Conservation (phyloP, 495 filamentous ascomycete species). For the Echria macrotheca region DNA sequence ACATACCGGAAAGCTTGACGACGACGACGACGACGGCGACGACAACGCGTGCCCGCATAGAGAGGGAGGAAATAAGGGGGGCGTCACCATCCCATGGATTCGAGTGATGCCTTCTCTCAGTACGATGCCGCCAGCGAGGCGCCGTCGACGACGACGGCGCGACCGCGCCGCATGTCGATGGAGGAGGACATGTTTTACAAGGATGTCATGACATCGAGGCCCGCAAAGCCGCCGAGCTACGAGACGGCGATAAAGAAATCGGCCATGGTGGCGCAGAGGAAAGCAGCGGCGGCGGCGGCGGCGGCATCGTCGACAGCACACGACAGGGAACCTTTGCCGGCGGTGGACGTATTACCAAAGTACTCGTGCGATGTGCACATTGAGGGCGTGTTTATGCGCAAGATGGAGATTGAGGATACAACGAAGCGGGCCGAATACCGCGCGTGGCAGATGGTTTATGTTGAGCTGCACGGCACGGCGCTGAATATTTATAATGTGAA, state of each 20-base stretch:
- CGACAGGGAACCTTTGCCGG: not conserved
- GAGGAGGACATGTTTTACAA: slow-evolving; percentile 36
- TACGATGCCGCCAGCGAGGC: slow-evolving; percentile 20
- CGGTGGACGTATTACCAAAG: slow-evolving; percentile 39
- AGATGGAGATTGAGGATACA: slow-evolving; percentile 54
- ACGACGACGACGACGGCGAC: too few relatives aligned
- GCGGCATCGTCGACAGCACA: too few relatives aligned
- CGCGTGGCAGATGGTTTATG: slow-evolving; percentile 52
- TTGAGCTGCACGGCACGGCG: slow-evolving; percentile 54
- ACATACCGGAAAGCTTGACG: too few relatives aligned
- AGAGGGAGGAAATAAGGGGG: too few relatives aligned
- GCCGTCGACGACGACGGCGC: slow-evolving; percentile 16
- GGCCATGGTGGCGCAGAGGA: slow-evolving; percentile 29
- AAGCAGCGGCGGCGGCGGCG: slow-evolving; percentile 32
- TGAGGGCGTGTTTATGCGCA: slow-evolving; percentile 49
- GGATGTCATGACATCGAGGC: slow-evolving; percentile 30
- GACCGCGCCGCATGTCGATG: slow-evolving; percentile 35
- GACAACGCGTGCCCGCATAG: too few relatives aligned
- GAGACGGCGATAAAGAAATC: slow-evolving; percentile 32
- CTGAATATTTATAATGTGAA: slow-evolving; percentile 53
- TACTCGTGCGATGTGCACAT: slow-evolving; percentile 52
- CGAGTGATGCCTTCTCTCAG: slow-evolving; percentile 32
- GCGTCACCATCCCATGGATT: slow-evolving; percentile 26
- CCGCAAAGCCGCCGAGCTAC: slow-evolving; percentile 33
- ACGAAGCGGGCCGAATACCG: slow-evolving; percentile 47